A percentile compares a stretch with the other conserved stretches of the same genome.
phyloP scores from a whole-genome alignment of 768 basidiomycete species.

The Lactarius pseudohatsudake region DNA sequence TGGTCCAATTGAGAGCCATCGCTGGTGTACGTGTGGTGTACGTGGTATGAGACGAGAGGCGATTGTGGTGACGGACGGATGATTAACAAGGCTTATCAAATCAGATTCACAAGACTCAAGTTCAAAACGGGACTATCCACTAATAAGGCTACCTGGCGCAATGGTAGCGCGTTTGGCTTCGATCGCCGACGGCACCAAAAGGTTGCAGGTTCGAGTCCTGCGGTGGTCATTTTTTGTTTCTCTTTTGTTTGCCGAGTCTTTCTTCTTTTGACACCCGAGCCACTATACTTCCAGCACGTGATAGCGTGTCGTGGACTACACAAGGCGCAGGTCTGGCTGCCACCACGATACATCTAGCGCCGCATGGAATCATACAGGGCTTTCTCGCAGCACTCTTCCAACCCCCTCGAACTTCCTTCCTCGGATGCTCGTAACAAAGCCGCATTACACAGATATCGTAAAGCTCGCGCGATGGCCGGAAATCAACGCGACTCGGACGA shows the following conservation, averaged over 20 bases:
- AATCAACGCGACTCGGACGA: slow-evolving; percentile 49
- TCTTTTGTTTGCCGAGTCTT: neutral
- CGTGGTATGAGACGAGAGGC: neutral
- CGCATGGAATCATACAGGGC: slow-evolving; percentile 41
- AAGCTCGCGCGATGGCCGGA: slow-evolving; percentile 37
- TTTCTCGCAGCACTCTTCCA: slow-evolving; percentile 72
- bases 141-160: no score
- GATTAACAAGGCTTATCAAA: neutral
- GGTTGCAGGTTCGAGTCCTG: slow-evolving; percentile 98
- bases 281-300: slow-evolving; percentile 9
- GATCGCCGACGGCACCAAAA: slow-evolving; percentile 79
- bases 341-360: neutral
- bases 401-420: slow-evolving; percentile 67
- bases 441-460: slow-evolving; percentile 43
- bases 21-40: slow-evolving; percentile 11
- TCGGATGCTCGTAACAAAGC: slow-evolving; percentile 54
- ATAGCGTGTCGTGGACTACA: slow-evolving; percentile 6
- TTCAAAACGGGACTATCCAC: no score
- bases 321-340: neutral
- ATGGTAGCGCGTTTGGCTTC: slow-evolving; percentile 97
- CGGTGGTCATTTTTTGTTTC: slow-evolving; percentile 46
- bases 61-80: no score
- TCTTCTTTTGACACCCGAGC: neutral
- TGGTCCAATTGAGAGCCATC: slow-evolving; percentile 75
- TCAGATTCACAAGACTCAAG: no score